These are phyloP conservation scores for Hypoxylon fuscum DNA, from an alignment of 495 filamentous ascomycete species.

Conservation along the genomic window DNA sequence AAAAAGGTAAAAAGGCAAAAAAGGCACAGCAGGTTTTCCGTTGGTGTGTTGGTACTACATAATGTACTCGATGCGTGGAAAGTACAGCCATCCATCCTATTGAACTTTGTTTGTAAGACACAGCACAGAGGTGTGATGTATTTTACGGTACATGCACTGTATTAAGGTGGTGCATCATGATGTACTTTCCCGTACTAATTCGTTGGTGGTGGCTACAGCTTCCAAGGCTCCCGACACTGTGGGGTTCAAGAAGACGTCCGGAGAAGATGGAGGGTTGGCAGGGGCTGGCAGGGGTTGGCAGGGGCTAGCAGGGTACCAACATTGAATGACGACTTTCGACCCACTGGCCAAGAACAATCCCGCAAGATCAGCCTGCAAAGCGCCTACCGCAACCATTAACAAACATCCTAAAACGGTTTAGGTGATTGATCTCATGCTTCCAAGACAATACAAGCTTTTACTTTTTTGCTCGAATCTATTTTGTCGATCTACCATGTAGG, in stretches of 20 bases:
- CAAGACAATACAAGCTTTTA: conserved; percentile 39
- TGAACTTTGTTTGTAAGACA: too few species aligned
- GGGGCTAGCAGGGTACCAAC: background rate
- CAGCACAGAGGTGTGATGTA: too few species aligned
- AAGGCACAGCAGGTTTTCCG: too few species aligned
- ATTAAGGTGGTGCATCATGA: background rate
- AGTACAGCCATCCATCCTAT: too few species aligned
- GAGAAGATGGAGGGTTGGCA: background rate
- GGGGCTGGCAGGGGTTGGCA: background rate
- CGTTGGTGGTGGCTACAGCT: background rate
- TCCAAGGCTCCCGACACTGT: conserved; percentile 13
- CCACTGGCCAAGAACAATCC: conserved; percentile 23
- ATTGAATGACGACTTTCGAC: conserved; percentile 26
- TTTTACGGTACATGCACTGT: conserved; percentile 17
- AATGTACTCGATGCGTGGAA: too few species aligned
- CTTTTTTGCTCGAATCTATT: conserved; percentile 22
- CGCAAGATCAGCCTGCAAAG: conserved; percentile 13
- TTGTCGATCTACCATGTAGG: conserved; percentile 6
- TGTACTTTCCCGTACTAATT: conserved; percentile 7
- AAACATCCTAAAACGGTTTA: background rate
- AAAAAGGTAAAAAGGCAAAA: too few species aligned
- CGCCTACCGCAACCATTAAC: conserved; percentile 8
- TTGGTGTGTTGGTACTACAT: too few species aligned
- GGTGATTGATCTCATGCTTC: conserved; percentile 12
- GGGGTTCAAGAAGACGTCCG: background rate